A percentile compares a stretch with the other conserved stretches of the same genome.
Evolutionary conservation across 1,284 basidiomycete species (phyloP).

Genomic region (Neolentinus lepideus): DNA sequence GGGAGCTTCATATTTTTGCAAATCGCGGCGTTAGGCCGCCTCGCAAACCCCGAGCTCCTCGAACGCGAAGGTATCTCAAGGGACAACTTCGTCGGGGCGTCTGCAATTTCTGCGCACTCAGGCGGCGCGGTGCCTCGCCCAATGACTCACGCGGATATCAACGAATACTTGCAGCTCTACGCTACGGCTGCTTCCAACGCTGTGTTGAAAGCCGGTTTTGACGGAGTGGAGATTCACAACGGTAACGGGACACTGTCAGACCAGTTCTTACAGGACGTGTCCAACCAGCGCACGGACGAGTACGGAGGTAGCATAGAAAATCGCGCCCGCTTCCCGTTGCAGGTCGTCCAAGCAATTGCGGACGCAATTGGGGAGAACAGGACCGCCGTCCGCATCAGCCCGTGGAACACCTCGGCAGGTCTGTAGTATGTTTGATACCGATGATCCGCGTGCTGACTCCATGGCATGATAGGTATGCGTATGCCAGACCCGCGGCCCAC

Average conservation of each 20-base stretch:
- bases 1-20: slow-evolving; percentile 28
- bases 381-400: slow-evolving; percentile 46
- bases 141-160: slow-evolving; percentile 16
- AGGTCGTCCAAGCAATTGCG: slow-evolving; percentile 34
- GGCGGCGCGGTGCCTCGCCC: slow-evolving; percentile 15
- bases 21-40: slow-evolving; percentile 31
- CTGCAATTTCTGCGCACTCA: slow-evolving; percentile 26
- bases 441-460: too few relatives aligned
- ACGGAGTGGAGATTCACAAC: slow-evolving; percentile 30
- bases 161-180: slow-evolving; percentile 16
- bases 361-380: slow-evolving; percentile 30
- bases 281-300: slow-evolving; percentile 50
- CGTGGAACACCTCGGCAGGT: slow-evolving; percentile 28
- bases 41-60: slow-evolving; percentile 18
- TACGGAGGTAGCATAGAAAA: slow-evolving; percentile 56
- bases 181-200: slow-evolving; percentile 18
- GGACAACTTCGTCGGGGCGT: too few relatives aligned
- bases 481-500: slow-evolving; percentile 40
- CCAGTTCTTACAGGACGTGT: slow-evolving; percentile 29
- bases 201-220: slow-evolving; percentile 21
- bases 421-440: too few relatives aligned
- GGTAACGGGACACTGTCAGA: slow-evolving; percentile 34
- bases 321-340: slow-evolving; percentile 40
- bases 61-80: slow-evolving; percentile 14
- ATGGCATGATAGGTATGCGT: slow-evolving; percentile 39